phyloP scores from a whole-genome alignment of 768 basidiomycete species.

The Exidia glandulosa region DNA sequence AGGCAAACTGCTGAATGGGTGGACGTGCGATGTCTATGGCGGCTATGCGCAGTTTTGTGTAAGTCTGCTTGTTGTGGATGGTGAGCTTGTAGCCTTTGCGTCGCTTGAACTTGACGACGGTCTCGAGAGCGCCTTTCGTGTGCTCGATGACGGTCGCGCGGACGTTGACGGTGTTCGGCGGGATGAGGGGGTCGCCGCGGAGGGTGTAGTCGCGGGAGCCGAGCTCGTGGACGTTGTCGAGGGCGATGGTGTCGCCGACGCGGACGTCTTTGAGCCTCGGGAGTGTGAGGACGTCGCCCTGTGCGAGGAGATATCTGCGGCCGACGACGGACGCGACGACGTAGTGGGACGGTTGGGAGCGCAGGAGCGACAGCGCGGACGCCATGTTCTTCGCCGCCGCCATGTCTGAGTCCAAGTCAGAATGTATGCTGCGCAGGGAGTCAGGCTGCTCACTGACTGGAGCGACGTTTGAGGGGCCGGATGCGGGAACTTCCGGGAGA shows the following conservation, averaged over 20 bases:
- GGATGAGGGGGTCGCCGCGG: conserved; percentile 63
- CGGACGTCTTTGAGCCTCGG: conserved; percentile 77
- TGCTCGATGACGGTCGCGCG: conserved; percentile 94
- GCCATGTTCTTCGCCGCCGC: conserved; percentile 12
- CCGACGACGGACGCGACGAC: conserved; percentile 81
- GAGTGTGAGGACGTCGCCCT: conserved; percentile 86
- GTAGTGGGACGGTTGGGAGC: conserved; percentile 88
- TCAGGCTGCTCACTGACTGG: not conserved
- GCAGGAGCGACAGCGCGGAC: conserved; percentile 67
- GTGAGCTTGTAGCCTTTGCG: conserved; percentile 97
- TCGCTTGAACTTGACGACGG: conserved; percentile 91
- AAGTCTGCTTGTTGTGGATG: conserved; percentile 87
- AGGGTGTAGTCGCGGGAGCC: conserved; percentile 93
- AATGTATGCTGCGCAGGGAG: not conserved
- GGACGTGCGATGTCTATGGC: conserved; percentile 45
- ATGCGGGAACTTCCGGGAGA: not conserved
- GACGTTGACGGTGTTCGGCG: conserved; percentile 55
- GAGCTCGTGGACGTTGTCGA: conserved; percentile 85
- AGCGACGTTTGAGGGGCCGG: not conserved
- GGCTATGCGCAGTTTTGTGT: conserved; percentile 89
- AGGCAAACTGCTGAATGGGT: not conserved
- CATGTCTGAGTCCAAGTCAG: not conserved
- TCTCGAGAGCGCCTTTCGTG: conserved; percentile 88
- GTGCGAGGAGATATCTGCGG: conserved; percentile 79
- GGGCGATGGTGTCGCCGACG: conserved; percentile 73